Evolutionary conservation across 495 filamentous ascomycete genomes (phyloP), one percentile per base, ranked within the genome.

Genomic region (Bryoglossum gracile): DNA sequence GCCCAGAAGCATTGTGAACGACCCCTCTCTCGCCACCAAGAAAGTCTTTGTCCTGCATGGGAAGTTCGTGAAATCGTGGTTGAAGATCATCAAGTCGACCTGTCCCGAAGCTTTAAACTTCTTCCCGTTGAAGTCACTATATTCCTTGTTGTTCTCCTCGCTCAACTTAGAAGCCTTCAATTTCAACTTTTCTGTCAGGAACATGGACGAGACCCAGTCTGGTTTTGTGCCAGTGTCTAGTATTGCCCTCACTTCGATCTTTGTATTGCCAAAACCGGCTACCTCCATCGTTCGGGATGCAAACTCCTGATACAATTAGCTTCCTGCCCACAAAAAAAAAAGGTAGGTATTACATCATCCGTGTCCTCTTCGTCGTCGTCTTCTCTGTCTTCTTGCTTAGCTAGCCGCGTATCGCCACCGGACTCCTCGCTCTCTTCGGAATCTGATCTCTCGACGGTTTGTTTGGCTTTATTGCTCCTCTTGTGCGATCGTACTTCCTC

Each of bases 51-150:
- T 28, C 17, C 45, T 32, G 26, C n/a, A 2, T 33, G 11, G 24
- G 16, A 46, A 33, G 8, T 19, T 14, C n/a, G 2, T n/a, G 21
- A 48, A 48, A 18, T 48, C 34, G 30, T 22, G n/a, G 34, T 22
- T 26, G 3, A 4, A 18, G 11, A 48, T 21, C 30, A 48, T 9
- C 30, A 48, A 24, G 4, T 48, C 45, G n/a, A 21, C 45, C 23
- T 37, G 37, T 11, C 45, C 45, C 8, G 26, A 28, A 17, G 33
- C 32, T 5, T 37, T 38, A 16, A 48, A 48, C 25, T 24, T 39
- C 8, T 39, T 48, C 16, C 45, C 45, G 26, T 48, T 48, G 35
- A 48, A 48, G 45, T 48, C 45, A 8, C 16, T 39, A 18, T 18
- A 39, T 21, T 39, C 36, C 34, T 37, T 37, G 16, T 37, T 37